Conservation (phyloP, 1,139 yeast species). For the Hyphopichia fennica region DNA sequence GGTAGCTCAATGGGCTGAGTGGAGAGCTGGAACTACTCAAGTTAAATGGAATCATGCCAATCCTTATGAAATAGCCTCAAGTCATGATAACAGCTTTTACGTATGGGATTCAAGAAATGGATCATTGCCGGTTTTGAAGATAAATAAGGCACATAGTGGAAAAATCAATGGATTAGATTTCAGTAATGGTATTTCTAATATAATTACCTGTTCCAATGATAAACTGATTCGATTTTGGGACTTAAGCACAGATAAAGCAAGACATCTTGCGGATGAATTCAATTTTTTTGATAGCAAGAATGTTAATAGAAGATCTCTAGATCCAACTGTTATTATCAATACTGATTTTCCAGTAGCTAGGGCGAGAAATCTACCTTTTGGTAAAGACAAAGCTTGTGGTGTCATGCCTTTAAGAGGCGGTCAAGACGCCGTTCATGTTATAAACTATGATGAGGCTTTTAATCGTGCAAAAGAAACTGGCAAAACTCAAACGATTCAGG, state of each 20-base stretch:
- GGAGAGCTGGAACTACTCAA: conserved; percentile 93
- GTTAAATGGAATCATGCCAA: conserved; percentile 89
- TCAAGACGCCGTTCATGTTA: conserved; percentile 66
- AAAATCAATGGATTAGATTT: conserved; percentile 90
- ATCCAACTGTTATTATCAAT: conserved; percentile 59
- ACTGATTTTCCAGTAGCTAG: conserved; percentile 87
- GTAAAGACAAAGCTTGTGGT: conserved; percentile 72
- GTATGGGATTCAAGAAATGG: conserved; percentile 91
- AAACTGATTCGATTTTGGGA: conserved; percentile 89
- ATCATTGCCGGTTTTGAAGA: conserved; percentile 65
- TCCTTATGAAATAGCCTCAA: conserved; percentile 74
- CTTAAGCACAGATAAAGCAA: conserved; percentile 33
- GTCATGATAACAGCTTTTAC: conserved; percentile 78
- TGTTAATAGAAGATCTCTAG: conserved; percentile 8
- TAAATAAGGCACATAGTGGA: conserved; percentile 69
- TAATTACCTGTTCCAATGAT: conserved; percentile 86
- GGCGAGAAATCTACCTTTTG: conserved; percentile 88
- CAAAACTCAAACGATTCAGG: conserved; percentile 26
- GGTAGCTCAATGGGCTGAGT: conserved; percentile 78
- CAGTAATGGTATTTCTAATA: conserved; percentile 55
- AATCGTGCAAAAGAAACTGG: conserved; percentile 29
- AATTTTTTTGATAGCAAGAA: conserved; percentile 23
- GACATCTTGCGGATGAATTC: conserved; percentile 16
- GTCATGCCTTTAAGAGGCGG: conserved; percentile 93
- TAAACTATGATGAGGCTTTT: conserved; percentile 54